Base-by-base conservation (phyloP, 441 rosid genomes). In the Erodium texanum region DNA sequence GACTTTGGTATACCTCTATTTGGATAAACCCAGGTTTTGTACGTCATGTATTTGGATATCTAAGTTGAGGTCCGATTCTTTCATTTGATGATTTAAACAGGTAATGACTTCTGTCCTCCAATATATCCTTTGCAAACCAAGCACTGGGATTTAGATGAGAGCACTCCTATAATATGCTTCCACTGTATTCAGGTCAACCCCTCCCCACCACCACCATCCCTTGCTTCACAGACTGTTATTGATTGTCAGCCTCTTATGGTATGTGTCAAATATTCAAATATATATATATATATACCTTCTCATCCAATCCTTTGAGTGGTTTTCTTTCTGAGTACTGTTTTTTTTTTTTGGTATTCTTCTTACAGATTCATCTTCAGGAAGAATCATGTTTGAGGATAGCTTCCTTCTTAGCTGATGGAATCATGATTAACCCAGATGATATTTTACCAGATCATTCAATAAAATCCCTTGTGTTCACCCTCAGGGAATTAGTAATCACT, bases 391-490 rank as follows among this genome's bases (percentile, higher is more conserved):
- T 94, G 78, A 88, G 98, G 80, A 92, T 94, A 79, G 77, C 88
- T 70, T 94, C 99, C 64, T 94, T 94, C 82, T 73, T 94, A 75
- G 99, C 95, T 59, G 98, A 94, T 82, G 99, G 99, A 65, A 85
- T 94, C 70, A 89, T 83, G 74, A 89, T 92, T 66, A 86, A 85
- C 76, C 92, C 91, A 14, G 93, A 92, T 75, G 90, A 77, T 80
- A 74, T 92, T 74, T 80, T 87, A 66, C 88, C 93, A 0, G 96
- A 92, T 81, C 81, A 79, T 76, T 85, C 99, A 41, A 84, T 94
- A 56, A 87, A 92, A 76, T 92, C 90, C 67, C 72, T 87, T 67
- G 52, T 72, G 68, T 82, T 94, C 74, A 63, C 74, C 61, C 86
- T 92, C 78, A 85, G 82, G 81, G 96, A 90, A 74, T 80, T 94